Evolutionary conservation across 2,329 filamentous ascomycete genomes (phyloP), one percentile per base, ranked within the genome.

Genomic region (Colletotrichum plurivorum): DNA sequence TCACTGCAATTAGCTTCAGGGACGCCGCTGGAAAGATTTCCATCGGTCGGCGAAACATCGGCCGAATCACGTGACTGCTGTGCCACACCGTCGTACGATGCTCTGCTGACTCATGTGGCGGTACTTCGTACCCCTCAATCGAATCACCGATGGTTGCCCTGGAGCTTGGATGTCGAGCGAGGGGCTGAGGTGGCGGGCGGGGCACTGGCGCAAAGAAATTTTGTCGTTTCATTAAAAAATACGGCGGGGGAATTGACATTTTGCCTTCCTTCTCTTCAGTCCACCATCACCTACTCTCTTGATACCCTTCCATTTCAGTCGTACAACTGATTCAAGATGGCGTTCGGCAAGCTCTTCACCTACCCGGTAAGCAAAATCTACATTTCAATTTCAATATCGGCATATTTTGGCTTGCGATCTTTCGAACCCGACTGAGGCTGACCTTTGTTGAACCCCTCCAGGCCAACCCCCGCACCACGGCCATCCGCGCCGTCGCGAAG

Each of bases 331-430:
- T 79, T 82, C 87, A 94, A 89, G 83, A 97, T 97, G 93, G 89
- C 93, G 82, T 98, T 99, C 90, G 96, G 96, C 87, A 99, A 97
- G 89, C 90, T 99, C 80, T 98, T 96, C 90, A 93, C 92, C 82
- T 90, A 89, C 84, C 82, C 89, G 86, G 95, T 97, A 91, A 76
- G 83, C 70, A 63, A 71, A 36, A 36, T 10, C 31, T 36, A 36
- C 10, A 12, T 36, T 10, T 36, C 10, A 36, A 39, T 18, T 36
- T 36, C 10, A 36, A 39, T 25, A 39, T 4, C 39, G 64, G 63
- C 62, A 71, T 45, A 15, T 25, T 13, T 31, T 54, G 6, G 10
- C 12, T 9, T 25, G n/a, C 39, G 27, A 49, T 25, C 18, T 46
- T 48, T 39, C 36, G 12, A 15, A 41, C 16, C 22, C 27, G n/a